Evolutionary conservation across 129 eudicot species (phyloP).

Genomic region (Flaveria trinervia): DNA sequence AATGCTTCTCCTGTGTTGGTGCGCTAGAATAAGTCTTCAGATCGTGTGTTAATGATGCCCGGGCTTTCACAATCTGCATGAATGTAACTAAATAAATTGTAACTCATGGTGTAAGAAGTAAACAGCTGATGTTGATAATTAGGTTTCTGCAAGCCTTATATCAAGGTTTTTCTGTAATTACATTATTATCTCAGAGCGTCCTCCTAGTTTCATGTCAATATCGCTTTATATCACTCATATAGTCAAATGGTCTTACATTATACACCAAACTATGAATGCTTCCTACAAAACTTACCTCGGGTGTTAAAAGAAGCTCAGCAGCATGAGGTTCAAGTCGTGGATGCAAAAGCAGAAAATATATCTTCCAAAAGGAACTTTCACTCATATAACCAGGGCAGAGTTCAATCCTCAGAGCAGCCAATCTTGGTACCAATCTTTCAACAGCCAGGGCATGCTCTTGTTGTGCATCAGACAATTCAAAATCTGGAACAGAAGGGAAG

Average conservation of each 20-base stretch:
- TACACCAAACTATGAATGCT: background rate
- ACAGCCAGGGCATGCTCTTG: conserved; percentile 98
- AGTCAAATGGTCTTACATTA: background rate
- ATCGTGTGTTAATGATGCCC: conserved; percentile 62
- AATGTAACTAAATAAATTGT: background rate
- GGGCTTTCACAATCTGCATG: conserved; percentile 78
- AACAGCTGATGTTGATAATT: background rate
- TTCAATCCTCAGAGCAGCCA: conserved; percentile 88
- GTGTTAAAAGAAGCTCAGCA: conserved; percentile 79
- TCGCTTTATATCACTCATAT: background rate
- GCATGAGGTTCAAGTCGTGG: conserved; percentile 72
- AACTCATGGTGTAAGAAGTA: background rate
- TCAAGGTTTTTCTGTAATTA: background rate
- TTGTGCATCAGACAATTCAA: conserved; percentile 89
- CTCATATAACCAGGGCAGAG: conserved; percentile 91
- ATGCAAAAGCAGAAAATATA: conserved; percentile 87
- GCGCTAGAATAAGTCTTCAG: conserved; percentile 39
- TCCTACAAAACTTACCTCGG: conserved; percentile 53
- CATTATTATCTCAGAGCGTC: background rate
- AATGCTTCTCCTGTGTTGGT: conserved; percentile 29
- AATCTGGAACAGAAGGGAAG: conserved; percentile 42
- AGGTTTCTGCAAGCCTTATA: background rate
- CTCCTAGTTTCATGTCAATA: background rate
- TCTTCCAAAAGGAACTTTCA: conserved; percentile 85
- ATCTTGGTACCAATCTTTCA: conserved; percentile 84